These are phyloP conservation scores for Omphalotus guepiniiformis DNA, from an alignment of 768 basidiomycete species.

Conservation along the genomic window DNA sequence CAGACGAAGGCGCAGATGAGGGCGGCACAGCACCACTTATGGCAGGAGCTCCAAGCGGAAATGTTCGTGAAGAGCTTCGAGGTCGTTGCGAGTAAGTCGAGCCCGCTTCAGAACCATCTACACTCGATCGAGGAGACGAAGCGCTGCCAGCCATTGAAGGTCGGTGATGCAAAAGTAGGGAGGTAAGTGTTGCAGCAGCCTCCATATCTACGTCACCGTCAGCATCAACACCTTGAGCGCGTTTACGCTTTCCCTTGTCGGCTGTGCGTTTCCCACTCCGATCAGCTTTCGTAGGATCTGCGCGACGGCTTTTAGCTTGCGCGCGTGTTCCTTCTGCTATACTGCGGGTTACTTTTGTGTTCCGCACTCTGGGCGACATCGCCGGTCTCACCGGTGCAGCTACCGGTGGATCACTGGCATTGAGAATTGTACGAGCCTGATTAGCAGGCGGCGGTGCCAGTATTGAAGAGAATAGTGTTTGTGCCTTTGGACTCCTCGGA, in stretches of 20 bases:
- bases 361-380: slow-evolving; percentile 40
- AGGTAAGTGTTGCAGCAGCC: slow-evolving; percentile 77
- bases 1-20: neutral
- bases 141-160: slow-evolving; percentile 57
- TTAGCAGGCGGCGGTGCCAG: slow-evolving; percentile 74
- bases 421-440: slow-evolving; percentile 76
- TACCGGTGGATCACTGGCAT: slow-evolving; percentile 64
- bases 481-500: slow-evolving; percentile 36
- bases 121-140: slow-evolving; percentile 67
- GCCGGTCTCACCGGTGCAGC: slow-evolving; percentile 45
- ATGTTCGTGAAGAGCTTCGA: slow-evolving; percentile 61
- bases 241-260: slow-evolving; percentile 7
- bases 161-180: slow-evolving; percentile 60
- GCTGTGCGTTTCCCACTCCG: slow-evolving; percentile 37
- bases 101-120: slow-evolving; percentile 64
- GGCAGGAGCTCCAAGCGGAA: slow-evolving; percentile 36
- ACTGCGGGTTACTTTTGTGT: slow-evolving; percentile 36
- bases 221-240: slow-evolving; percentile 29
- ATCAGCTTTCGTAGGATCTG: slow-evolving; percentile 10
- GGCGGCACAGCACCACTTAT: slow-evolving; percentile 32
- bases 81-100: slow-evolving; percentile 60
- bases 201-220: slow-evolving; percentile 74
- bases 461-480: slow-evolving; percentile 70
- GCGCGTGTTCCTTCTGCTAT: slow-evolving; percentile 46
- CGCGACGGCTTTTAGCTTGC: slow-evolving; percentile 32